A percentile compares a stretch with the other conserved stretches of the same genome.
Evolutionary conservation across 1,284 basidiomycete species (phyloP).

Genomic region (Microbotryum silenes-acaulis): DNA sequence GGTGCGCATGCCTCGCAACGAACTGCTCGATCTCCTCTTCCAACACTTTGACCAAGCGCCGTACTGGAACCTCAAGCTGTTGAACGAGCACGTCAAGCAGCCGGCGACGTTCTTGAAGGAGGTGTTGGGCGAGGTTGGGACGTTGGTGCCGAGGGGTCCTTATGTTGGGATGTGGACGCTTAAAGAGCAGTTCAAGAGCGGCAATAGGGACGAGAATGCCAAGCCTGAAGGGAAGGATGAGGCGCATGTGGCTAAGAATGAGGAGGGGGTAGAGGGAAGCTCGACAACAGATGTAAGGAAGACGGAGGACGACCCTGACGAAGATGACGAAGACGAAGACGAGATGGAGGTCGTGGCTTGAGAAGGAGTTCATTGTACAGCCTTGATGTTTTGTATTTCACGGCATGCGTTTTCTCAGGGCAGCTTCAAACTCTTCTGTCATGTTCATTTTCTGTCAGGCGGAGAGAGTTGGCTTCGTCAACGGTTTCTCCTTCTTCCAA

Average conservation of each 20-base stretch:
- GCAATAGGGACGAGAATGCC: no score
- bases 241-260: no score
- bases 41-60: conserved; percentile 65
- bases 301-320: no score
- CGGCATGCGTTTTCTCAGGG: neutral
- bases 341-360: no score
- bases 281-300: no score
- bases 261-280: no score
- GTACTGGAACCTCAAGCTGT: conserved; percentile 68
- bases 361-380: no score
- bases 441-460: neutral
- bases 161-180: conserved; percentile 46
- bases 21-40: conserved; percentile 81
- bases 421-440: neutral
- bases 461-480: neutral
- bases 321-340: no score
- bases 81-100: conserved; percentile 71
- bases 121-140: conserved; percentile 70
- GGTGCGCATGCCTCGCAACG: conserved; percentile 70
- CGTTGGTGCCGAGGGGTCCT: conserved; percentile 67
- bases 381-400: no score
- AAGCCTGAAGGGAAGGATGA: no score
- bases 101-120: conserved; percentile 88
- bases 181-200: conserved; percentile 16
- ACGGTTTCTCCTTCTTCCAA: neutral